Evolutionary conservation across 352 stramenopile genomes (phyloP), one percentile per base, ranked within the genome.

Genomic region (Discostella stelligera): DNA sequence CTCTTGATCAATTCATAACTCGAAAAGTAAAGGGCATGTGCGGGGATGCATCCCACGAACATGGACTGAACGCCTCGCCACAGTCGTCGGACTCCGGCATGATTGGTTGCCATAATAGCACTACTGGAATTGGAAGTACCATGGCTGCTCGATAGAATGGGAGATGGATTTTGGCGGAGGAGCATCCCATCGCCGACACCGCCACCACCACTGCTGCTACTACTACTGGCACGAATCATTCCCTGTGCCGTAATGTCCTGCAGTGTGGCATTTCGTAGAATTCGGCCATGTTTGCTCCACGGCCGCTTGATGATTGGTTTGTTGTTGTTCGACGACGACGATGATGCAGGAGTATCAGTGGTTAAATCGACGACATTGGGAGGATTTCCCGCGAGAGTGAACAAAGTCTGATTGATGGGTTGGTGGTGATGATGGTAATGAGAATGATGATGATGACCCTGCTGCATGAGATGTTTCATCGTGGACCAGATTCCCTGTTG

Each of bases 41-140:
- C 96, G 2, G 97, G 97, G 61, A 99, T 90, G 91, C 96, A 99
- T n/a, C 95, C 97, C 1, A 96, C 85, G 32, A 99, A 92, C 90
- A 99, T 98, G 18, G 96, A 98, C 69, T 97, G 97, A 18, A 99
- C 97, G 50, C 97, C 97, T 60, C 97, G 90, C 90, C 98, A 99
- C 30, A 99, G 86, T 48, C 97, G 86, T 20, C 92, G 59, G 37
- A 92, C 66, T 16, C 74, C 63, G 10, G 52, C 64, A 7, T 21
- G 14, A 18, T 63, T 61, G 16, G 2, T 30, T 69, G 8, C 37
- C 11, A n/a, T 7, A 46, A 20, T n/a, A 37, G 14, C 32, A 41
- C 4, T 41, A 41, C 4, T 41, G 9, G 32, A 41, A 41, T 41
- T 41, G 9, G 32, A 9, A n/a, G n/a, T n/a, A n/a, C n/a, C n/a